A percentile compares a stretch with the other conserved stretches of the same genome.
Conservation (phyloP, 495 filamentous ascomycete species). For the Tuber calosporum region DNA sequence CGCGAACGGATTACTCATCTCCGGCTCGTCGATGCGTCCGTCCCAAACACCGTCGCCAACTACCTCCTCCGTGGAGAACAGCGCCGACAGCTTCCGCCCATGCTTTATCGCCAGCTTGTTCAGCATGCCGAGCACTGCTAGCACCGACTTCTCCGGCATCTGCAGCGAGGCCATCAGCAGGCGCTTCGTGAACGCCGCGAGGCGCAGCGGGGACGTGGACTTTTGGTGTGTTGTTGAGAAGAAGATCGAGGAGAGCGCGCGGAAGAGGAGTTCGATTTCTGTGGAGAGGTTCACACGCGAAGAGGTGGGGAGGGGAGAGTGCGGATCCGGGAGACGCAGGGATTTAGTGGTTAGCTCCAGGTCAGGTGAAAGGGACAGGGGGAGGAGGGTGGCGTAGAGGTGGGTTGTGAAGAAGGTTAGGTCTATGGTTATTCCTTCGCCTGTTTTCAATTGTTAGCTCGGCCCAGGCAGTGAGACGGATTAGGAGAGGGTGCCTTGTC, state of each 20-base stretch:
- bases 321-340: constrained; percentile 69
- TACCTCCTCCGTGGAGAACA: constrained; percentile 86
- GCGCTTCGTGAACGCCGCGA: constrained; percentile 89
- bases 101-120: constrained; percentile 66
- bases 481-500: constrained; percentile 67
- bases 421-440: constrained; percentile 68
- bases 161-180: constrained; percentile 74
- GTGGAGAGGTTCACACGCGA: constrained; percentile 86
- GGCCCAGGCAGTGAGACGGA: background rate
- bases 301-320: constrained; percentile 44
- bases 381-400: constrained; percentile 75
- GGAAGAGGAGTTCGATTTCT: constrained; percentile 79
- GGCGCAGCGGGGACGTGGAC: constrained; percentile 64
- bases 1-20: constrained; percentile 81
- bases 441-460: constrained; percentile 39
- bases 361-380: constrained; percentile 70
- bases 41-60: constrained; percentile 65
- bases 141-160: constrained; percentile 74
- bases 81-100: constrained; percentile 57
- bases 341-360: constrained; percentile 78
- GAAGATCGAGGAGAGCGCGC: constrained; percentile 70
- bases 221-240: constrained; percentile 54
- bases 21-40: constrained; percentile 51
- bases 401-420: constrained; percentile 90
- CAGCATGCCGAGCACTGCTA: constrained; percentile 68